A percentile compares a stretch with the other conserved stretches of the same genome.
phyloP scores from a whole-genome alignment of 805 yeast genomes.

The Barnettozyma botsteinii region DNA sequence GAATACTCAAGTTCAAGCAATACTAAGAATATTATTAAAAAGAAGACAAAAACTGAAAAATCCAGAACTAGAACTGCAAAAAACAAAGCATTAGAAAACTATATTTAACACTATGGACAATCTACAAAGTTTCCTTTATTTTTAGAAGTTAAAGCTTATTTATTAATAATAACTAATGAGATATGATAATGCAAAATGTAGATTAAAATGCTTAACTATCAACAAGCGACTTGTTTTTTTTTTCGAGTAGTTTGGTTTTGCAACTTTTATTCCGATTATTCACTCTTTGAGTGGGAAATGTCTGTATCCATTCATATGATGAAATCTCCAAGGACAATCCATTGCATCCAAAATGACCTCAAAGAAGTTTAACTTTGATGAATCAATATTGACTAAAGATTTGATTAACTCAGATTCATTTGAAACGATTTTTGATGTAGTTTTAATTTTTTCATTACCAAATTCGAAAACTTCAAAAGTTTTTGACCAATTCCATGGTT shows the following conservation, averaged over 20 bases:
- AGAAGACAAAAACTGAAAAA: neutral
- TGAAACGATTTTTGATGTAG: constrained; percentile 28
- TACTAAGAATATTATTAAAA: neutral
- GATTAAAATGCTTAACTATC: neutral
- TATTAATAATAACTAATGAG: neutral
- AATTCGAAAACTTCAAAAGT: constrained; percentile 50
- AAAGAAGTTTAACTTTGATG: constrained; percentile 38
- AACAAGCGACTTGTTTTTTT: neutral
- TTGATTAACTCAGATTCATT: constrained; percentile 32
- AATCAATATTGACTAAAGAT: constrained; percentile 30
- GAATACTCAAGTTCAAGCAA: neutral
- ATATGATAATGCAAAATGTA: neutral
- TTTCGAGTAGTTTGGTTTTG: neutral
- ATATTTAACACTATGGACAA: neutral
- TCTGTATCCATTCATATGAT: constrained; percentile 33
- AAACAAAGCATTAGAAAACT: neutral
- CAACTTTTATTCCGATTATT: neutral
- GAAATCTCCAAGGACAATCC: constrained; percentile 64
- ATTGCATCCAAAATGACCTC: constrained; percentile 54
- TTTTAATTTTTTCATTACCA: constrained; percentile 40
- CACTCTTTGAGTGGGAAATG: constrained; percentile 15
- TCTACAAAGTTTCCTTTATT: no score
- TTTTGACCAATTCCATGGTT: constrained; percentile 80
- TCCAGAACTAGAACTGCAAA: neutral
- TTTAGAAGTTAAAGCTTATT: no score